Base-by-base conservation (phyloP, 1,284 basidiomycete genomes). In the Neonothopanus nambi region DNA sequence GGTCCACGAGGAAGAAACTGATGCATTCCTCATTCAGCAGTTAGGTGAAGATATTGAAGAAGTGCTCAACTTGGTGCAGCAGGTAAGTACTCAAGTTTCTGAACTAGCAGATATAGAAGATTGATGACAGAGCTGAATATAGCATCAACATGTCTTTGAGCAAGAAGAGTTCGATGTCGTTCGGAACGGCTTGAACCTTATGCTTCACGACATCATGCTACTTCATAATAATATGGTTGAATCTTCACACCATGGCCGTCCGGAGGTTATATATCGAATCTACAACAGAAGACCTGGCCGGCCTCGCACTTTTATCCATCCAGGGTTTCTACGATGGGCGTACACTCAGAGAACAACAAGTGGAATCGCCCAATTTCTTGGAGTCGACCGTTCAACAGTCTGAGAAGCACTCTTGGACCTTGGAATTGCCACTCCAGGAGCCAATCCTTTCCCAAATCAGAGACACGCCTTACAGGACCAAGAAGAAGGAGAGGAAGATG, bases 271-370 rank as follows among this genome's bases (percentile, higher is more conserved):
- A 3, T 9, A 42, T 1, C 23, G 38, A n/a, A 47, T 61, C 13
- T 52, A 61, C 13, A 57, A 54, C 49, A 65, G 64, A 2, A 9
- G 20, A 11, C 41, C 35, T 17, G 65, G 65, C 8, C 45, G 65
- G 9, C 66, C 65, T 6, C 28, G 45, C 4, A 59, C 62, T 51
- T n/a, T 43, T 4, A 65, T 69, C 54, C 59, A 69, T 38, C 59
- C 56, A 5, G 57, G n/a, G n/a, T n/a, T n/a, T n/a, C n/a, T n/a
- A n/a, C n/a, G n/a, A n/a, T n/a, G n/a, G n/a, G n/a, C n/a, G n/a
- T n/a, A n/a, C n/a, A n/a, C n/a, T n/a, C n/a, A n/a, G n/a, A n/a
- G n/a, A n/a, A n/a, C n/a, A n/a, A n/a, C n/a, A n/a, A n/a, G n/a
- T n/a, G n/a, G n/a, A n/a, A n/a, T n/a, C n/a, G n/a, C n/a, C n/a